Percentiles rank a stretch among this genome's conserved stretches.
Conservation (phyloP, 306 rosid genomes). For the Ormosia semicastrata region DNA sequence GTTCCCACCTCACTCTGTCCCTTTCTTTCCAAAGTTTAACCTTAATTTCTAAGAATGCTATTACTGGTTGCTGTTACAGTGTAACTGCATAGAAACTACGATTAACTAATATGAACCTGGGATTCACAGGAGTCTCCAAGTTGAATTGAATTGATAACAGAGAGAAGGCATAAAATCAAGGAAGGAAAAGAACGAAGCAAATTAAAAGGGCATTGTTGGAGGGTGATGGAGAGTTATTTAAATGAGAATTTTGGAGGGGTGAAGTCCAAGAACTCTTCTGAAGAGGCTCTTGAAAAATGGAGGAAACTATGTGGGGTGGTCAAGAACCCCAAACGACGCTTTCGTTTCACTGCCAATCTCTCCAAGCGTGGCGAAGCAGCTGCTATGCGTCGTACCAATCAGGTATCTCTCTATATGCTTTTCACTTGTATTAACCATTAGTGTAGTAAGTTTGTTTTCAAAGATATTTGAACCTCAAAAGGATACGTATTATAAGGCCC, state of each 20-base stretch:
- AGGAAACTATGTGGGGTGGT: slow-evolving; percentile 76
- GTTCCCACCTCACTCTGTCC: slow-evolving; percentile 9
- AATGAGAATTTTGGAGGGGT: slow-evolving; percentile 70
- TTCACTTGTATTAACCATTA: neutral
- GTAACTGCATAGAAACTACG: neutral
- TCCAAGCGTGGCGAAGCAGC: slow-evolving; percentile 77
- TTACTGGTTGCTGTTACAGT: neutral
- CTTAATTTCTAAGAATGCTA: neutral
- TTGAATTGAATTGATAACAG: neutral
- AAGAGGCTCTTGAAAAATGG: slow-evolving; percentile 76
- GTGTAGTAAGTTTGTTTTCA: neutral
- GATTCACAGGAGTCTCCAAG: neutral
- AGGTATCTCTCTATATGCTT: slow-evolving; percentile 33
- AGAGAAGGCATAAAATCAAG: neutral
- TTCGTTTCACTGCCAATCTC: slow-evolving; percentile 91
- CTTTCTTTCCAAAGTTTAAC: neutral
- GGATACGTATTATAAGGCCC: neutral
- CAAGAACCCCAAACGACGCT: slow-evolving; percentile 78
- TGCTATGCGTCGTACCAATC: slow-evolving; percentile 87
- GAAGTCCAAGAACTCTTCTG: slow-evolving; percentile 66
- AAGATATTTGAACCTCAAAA: neutral
- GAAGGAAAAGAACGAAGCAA: neutral
- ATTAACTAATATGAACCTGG: neutral
- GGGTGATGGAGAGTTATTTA: slow-evolving; percentile 68
- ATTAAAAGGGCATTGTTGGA: neutral